A percentile compares a stretch with the other conserved stretches of the same genome.
These are phyloP conservation scores for Auxenochlorella protothecoides DNA, from an alignment of 139 green algal genomes.

Conservation along the genomic window DNA sequence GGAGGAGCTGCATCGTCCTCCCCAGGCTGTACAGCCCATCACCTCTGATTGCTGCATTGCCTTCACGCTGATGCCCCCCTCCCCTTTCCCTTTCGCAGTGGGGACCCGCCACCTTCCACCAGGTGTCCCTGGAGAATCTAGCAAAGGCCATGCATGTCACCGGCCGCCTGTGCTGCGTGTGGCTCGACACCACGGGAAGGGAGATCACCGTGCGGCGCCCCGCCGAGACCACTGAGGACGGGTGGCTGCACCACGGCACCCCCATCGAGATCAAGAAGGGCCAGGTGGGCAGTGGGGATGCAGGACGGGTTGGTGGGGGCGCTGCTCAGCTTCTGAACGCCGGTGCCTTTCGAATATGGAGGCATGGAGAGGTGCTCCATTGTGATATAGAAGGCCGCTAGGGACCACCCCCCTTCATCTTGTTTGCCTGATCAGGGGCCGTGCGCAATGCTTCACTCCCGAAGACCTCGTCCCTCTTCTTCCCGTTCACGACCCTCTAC, in stretches of 20 bases:
- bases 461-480: no score
- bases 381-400: no score
- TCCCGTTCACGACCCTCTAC: no score
- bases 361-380: no score
- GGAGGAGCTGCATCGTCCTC: background rate
- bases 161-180: constrained; percentile 57
- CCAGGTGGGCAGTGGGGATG: background rate
- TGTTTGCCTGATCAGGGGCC: no score
- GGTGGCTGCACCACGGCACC: constrained; percentile 58
- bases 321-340: no score
- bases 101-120: constrained; percentile 48
- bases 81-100: constrained; percentile 24
- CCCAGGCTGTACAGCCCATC: background rate
- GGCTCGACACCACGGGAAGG: constrained; percentile 65
- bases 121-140: constrained; percentile 58
- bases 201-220: constrained; percentile 29
- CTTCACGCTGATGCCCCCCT: background rate
- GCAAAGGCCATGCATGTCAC: constrained; percentile 47
- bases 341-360: no score
- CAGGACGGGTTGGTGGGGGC: no score
- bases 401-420: no score
- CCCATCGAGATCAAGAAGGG: constrained; percentile 5
- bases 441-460: no score
- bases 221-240: constrained; percentile 15
- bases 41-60: background rate